Evolutionary conservation across 208 protist species (phyloP).

Genomic region (Crithidia fasciculata): DNA sequence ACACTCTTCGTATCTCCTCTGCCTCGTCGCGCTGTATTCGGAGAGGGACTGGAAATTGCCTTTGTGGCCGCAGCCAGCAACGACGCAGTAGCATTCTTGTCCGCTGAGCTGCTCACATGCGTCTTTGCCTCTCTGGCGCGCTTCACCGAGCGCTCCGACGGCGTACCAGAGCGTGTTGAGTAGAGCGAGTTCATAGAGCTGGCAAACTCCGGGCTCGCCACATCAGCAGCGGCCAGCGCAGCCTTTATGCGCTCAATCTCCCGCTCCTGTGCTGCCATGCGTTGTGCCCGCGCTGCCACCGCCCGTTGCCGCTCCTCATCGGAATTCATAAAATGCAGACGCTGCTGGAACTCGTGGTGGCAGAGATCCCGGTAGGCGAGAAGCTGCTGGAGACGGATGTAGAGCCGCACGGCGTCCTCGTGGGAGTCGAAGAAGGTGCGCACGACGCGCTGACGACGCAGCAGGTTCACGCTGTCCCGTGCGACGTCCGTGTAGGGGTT

Average conservation of each 20-base stretch:
- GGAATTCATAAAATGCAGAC: constrained; percentile 8
- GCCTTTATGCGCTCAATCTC: constrained; percentile 19
- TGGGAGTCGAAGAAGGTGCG: constrained; percentile 28
- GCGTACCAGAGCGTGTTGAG: not conserved
- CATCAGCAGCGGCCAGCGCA: not conserved
- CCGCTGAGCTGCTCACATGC: too few species aligned
- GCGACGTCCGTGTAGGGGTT: constrained; percentile 19
- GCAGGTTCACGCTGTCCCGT: constrained; percentile 11
- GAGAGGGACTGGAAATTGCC: not conserved
- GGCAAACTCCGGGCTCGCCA: constrained; percentile 13
- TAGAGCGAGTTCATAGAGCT: constrained; percentile 19
- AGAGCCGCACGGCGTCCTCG: constrained; percentile 29
- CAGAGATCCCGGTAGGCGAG: constrained; percentile 13
- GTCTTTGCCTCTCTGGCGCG: not conserved
- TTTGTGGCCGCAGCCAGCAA: too few species aligned
- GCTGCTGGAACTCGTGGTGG: constrained; percentile 24
- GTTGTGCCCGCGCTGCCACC: not conserved
- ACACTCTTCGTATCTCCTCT: not conserved
- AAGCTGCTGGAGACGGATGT: constrained; percentile 28
- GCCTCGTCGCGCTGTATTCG: not conserved
- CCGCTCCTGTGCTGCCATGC: not conserved
- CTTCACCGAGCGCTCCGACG: not conserved
- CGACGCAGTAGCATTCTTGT: too few species aligned
- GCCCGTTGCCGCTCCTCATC: constrained; percentile 6
- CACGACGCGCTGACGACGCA: constrained; percentile 14